A percentile compares a stretch with the other conserved stretches of the same genome.
Evolutionary conservation across 2,329 filamentous ascomycete species (phyloP).

Genomic region (Mycogone perniciosa): DNA sequence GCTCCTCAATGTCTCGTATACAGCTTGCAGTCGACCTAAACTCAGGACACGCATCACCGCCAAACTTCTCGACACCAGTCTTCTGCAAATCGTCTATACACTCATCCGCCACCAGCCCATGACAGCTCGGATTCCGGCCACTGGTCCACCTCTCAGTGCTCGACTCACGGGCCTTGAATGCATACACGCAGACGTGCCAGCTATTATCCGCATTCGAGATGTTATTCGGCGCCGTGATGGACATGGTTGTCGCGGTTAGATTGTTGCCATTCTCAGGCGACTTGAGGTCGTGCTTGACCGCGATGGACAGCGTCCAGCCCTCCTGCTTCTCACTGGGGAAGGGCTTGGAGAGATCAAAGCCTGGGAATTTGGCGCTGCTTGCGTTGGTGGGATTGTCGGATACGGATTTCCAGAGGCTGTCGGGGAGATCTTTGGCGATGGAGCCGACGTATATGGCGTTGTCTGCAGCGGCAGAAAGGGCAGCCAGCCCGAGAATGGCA

Average conservation of each 20-base stretch:
- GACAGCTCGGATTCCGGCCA: slow-evolving; percentile 8
- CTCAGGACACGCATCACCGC: not conserved
- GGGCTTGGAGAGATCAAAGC: slow-evolving; percentile 7
- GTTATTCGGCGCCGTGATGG: slow-evolving; percentile 1
- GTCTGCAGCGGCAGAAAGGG: slow-evolving; percentile 4
- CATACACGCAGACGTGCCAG: slow-evolving; percentile 13
- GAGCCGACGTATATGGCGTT: slow-evolving; percentile 4
- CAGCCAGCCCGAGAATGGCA: slow-evolving; percentile 3
- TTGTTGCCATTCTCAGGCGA: not conserved
- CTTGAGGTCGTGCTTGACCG: not conserved
- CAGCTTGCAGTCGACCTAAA: slow-evolving; percentile 7
- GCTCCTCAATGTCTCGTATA: slow-evolving; percentile 3
- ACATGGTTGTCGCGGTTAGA: slow-evolving; percentile 7
- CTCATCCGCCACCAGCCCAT: slow-evolving; percentile 5
- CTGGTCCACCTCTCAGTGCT: not conserved
- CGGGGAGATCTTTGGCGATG: slow-evolving; percentile 4
- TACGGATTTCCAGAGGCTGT: slow-evolving; percentile 3
- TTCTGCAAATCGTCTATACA: slow-evolving; percentile 7
- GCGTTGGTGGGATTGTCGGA: slow-evolving; percentile 5
- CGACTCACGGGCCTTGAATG: slow-evolving; percentile 3
- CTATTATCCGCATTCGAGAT: slow-evolving; percentile 6
- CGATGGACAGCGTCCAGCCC: slow-evolving; percentile 9
- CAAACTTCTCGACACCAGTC: slow-evolving; percentile 2
- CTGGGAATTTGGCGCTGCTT: slow-evolving; percentile 4
- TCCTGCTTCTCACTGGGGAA: slow-evolving; percentile 7